Conservation (phyloP, 2,329 filamentous ascomycete species). For the Aspergillus spinulosporus region DNA sequence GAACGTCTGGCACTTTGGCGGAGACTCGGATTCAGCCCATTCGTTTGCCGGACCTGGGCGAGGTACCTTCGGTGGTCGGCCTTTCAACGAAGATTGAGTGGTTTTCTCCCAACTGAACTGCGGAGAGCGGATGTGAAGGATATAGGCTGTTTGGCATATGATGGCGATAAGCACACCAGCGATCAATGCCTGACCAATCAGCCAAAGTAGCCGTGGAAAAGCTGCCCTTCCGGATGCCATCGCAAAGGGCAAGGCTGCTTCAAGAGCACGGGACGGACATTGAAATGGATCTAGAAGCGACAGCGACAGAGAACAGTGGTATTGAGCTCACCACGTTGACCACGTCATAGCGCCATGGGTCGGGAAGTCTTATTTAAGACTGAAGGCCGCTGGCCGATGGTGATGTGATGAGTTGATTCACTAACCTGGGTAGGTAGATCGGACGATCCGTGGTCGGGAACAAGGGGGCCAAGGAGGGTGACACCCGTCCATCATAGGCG, state of each 20-base stretch:
- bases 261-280: neutral
- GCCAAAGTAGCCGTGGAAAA: constrained; percentile 1
- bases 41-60: neutral
- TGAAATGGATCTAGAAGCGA: neutral
- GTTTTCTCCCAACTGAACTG: constrained; percentile 1
- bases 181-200: neutral
- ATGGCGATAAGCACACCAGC: neutral
- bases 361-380: too few relatives aligned
- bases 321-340: too few relatives aligned
- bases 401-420: too few relatives aligned
- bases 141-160: neutral
- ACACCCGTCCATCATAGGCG: neutral
- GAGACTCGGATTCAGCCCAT: neutral
- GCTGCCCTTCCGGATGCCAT: constrained; percentile 1
- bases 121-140: neutral
- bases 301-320: neutral
- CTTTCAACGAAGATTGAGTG: neutral
- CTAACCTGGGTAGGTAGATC: too few relatives aligned
- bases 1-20: neutral
- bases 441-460: neutral
- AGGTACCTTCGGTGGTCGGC: neutral
- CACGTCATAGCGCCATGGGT: too few relatives aligned
- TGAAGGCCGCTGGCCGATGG: too few relatives aligned
- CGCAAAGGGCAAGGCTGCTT: neutral
- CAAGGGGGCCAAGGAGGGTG: neutral